Percentiles rank a stretch among this genome's conserved stretches.
These are phyloP conservation scores for Acacia confusa DNA, from an alignment of 306 rosid genomes.

Conservation along the genomic window DNA sequence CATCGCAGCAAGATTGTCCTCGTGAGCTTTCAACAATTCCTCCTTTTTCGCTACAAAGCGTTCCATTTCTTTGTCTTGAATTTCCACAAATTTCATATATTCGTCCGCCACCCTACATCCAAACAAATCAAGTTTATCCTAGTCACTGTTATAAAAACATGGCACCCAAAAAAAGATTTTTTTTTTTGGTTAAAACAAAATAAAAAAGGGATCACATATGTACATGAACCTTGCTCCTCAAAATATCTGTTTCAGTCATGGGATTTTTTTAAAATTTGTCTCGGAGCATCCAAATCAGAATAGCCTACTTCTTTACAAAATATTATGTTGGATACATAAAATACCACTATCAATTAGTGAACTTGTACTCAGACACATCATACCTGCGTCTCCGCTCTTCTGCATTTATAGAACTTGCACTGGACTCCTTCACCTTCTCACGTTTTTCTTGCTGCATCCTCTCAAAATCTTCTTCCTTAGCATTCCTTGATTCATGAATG, in stretches of 20 bases:
- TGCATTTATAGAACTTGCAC: constrained; percentile 36
- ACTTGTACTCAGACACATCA: neutral
- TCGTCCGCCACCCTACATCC: constrained; percentile 46
- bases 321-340: neutral
- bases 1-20: constrained; percentile 47
- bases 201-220: neutral
- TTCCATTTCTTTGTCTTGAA: constrained; percentile 62
- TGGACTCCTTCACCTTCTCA: constrained; percentile 55
- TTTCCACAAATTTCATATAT: constrained; percentile 43
- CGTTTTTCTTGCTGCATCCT: constrained; percentile 68
- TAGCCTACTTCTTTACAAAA: neutral
- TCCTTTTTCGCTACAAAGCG: constrained; percentile 54
- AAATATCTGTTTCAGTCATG: neutral
- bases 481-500: constrained; percentile 51
- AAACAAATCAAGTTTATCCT: constrained; percentile 12
- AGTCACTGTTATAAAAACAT: neutral
- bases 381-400: constrained; percentile 52
- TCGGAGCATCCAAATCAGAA: neutral
- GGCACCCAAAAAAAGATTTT: neutral
- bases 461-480: constrained; percentile 68
- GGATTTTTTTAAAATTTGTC: neutral
- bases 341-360: neutral
- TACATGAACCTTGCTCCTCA: neutral
- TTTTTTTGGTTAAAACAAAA: neutral
- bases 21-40: constrained; percentile 39